Evolutionary conservation across 2,329 filamentous ascomycete species (phyloP), one percentile per base, ranked within the genome.

Genomic region (Fusarium sublunatum): DNA sequence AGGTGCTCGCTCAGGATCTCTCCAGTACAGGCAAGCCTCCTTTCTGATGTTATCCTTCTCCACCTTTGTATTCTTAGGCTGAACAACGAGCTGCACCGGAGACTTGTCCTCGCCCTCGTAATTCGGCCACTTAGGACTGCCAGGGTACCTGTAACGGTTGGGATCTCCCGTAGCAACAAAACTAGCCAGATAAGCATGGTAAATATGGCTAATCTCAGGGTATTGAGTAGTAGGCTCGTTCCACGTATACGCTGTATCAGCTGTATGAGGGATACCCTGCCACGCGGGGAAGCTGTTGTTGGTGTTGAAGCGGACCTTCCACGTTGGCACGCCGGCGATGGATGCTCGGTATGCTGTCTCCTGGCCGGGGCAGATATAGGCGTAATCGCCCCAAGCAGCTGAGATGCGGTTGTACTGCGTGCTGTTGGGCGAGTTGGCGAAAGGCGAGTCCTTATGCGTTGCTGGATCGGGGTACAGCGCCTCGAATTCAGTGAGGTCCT

Each of bases 331-430:
- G 0, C 69, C 71, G 5, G 72, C 74, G 0, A 49, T 45, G 0
- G 77, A 75, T 19, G 75, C 67, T 7, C 78, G 72, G 31, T 77
- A 72, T 2, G 79, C 77, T 0, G 79, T 81, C 54, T 81, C 79
- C n/a, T 81, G 78, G 0, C 74, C 75, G 0, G 79, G 74, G 19
- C 79, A 81, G 13, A 78, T 76, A 54, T 81, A 81, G 28, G 75
- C 78, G 45, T 78, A 81, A 61, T 82, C 80, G 12, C 75, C 76
- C 74, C 75, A 78, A 0, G 81, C 77, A 1, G 79, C 78, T 1
- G 76, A 73, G 5, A 83, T 46, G 4, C 81, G 77, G 34, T 80
- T 70, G 51, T 78, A 83, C 58, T 83, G 81, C 0, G 75, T 78
- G 19, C 76, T 78, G 15, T 79, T 76, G 12, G 76, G 78, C 0